Evolutionary conservation across 2,329 filamentous ascomycete species (phyloP), one percentile per base, ranked within the genome.

Genomic region (Orbilia brochopaga): DNA sequence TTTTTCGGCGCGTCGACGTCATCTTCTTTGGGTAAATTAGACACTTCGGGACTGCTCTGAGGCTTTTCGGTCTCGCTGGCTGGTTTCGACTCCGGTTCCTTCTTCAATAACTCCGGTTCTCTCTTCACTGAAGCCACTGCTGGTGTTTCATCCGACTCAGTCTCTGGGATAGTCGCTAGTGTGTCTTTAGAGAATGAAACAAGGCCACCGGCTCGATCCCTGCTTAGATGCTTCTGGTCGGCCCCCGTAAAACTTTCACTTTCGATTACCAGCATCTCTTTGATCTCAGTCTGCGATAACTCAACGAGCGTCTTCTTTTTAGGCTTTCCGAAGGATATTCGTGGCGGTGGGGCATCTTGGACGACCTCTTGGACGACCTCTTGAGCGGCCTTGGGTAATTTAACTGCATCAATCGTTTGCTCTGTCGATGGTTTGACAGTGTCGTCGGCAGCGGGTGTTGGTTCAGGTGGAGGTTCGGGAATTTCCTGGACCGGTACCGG

Each of bases 11-110:
- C n/a, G 15, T 52, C 27, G 6, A 56, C 3, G 27, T 60, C 32
- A 5, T 54, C 21, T 17, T 65, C 50, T 24, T 27, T 55, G 1
- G 66, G 55, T 1, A 72, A 42, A 46, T 72, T 72, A 5, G 66
- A 56, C 11, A 59, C 66, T 17, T 64, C 59, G 32, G 56, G 64
- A 1, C 7, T 10, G 32, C 44, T 2, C n/a, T 52, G 37, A n/a
- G 10, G 10, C 32, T 42, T 24, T 21, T 52, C 51, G 17, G 19
- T 32, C 1, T 21, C 37, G 13, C 40, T 50, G 6, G 21, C 37
- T 35, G 15, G 1, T 21, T 32, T 27, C 23, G 4, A 35, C n/a
- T 15, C 23, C 42, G 4, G 21, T n/a, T 4, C 1, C 56, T 37
- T 46, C 8, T 27, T 21, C 32, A 17, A 37, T 27, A 2, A 46